Evolutionary conservation across 768 basidiomycete species (phyloP).

Genomic region (Suillus brevipes): DNA sequence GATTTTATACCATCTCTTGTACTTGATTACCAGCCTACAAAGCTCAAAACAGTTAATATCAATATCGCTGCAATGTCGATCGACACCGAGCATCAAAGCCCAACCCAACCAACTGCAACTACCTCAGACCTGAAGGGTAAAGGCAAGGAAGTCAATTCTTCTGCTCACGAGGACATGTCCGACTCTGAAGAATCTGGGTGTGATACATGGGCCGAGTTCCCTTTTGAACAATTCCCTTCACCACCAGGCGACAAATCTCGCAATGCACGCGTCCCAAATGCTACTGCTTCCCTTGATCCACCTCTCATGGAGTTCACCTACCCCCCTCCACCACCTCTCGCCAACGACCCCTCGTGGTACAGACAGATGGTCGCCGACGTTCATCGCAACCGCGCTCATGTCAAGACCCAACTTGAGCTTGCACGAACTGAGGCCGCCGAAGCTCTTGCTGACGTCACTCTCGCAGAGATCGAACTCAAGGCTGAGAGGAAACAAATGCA

Average conservation of each 20-base stretch:
- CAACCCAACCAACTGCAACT: background rate
- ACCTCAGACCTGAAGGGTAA: conserved; percentile 5
- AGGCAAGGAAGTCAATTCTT: conserved; percentile 7
- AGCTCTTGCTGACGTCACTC: conserved; percentile 27
- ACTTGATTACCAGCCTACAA: background rate
- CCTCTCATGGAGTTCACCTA: conserved; percentile 30
- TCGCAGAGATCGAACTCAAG: conserved; percentile 28
- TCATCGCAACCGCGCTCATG: conserved; percentile 25
- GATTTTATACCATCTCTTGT: background rate
- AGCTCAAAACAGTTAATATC: background rate
- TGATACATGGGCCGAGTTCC: conserved; percentile 21
- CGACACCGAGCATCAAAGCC: background rate
- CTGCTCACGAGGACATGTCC: background rate
- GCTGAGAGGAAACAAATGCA: conserved; percentile 27
- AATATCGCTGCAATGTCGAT: background rate
- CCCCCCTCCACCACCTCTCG: conserved; percentile 28
- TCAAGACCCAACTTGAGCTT: conserved; percentile 18
- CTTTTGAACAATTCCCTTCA: conserved; percentile 28
- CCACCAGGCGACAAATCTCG: conserved; percentile 22
- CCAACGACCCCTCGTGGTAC: conserved; percentile 30
- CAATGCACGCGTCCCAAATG: background rate
- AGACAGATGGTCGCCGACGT: conserved; percentile 27
- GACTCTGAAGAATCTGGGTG: background rate
- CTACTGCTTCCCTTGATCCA: conserved; percentile 17
- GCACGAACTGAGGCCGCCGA: conserved; percentile 19